phyloP scores from a whole-genome alignment of 2,329 filamentous ascomycete genomes.

The Exserohilum turcica region DNA sequence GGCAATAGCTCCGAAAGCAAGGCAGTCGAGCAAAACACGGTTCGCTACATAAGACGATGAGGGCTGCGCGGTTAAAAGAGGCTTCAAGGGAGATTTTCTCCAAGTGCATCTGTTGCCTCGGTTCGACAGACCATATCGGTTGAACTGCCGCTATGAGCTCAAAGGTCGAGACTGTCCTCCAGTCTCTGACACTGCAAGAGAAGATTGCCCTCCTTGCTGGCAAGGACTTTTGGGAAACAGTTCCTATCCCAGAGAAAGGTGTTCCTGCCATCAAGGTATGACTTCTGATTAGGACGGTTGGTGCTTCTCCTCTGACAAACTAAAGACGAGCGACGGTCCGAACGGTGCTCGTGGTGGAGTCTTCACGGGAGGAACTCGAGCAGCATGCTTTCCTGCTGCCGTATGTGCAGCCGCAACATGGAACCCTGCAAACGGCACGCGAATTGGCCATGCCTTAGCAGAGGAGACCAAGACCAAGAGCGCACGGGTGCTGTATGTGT shows the following conservation, averaged over 20 bases:
- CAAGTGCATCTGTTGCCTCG: neutral
- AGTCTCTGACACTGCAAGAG: constrained; percentile 43
- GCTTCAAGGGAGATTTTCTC: constrained; percentile 6
- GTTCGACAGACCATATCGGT: neutral
- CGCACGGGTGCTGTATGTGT: constrained; percentile 64
- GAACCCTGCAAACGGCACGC: constrained; percentile 64
- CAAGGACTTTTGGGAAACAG: constrained; percentile 72
- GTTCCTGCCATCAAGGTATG: constrained; percentile 61
- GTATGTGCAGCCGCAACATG: constrained; percentile 72
- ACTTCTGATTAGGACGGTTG: neutral
- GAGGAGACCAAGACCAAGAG: constrained; percentile 74
- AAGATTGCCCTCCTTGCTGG: constrained; percentile 44
- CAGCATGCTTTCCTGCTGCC: constrained; percentile 77
- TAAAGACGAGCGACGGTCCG: constrained; percentile 67
- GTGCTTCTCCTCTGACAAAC: constrained; percentile 1
- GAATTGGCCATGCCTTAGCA: constrained; percentile 69
- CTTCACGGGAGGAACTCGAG: constrained; percentile 67
- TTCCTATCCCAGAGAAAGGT: constrained; percentile 61
- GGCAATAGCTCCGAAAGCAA: constrained; percentile 17
- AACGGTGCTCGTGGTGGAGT: constrained; percentile 68
- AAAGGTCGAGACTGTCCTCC: constrained; percentile 36
- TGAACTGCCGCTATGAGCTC: constrained; percentile 22
- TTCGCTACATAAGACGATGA: constrained; percentile 8
- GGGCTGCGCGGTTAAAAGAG: neutral
- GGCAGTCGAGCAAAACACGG: neutral